Percentiles rank a stretch among this genome's conserved stretches.
phyloP scores from a whole-genome alignment of 768 basidiomycete species.

The Daedaleopsis sinensis region DNA sequence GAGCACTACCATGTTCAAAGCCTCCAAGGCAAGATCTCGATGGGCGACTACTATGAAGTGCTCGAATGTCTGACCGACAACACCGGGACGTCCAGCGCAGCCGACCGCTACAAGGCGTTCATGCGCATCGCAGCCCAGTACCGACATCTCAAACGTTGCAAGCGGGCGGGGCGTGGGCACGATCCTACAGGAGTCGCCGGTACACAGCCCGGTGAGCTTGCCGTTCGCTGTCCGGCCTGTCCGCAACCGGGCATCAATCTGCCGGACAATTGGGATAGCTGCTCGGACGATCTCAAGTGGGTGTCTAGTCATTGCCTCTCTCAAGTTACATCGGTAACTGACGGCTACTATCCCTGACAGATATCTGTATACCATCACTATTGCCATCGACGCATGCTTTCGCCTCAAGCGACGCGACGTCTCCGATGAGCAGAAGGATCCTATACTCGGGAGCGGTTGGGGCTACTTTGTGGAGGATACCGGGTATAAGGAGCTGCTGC shows the following conservation, averaged over 20 bases:
- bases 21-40: too few relatives aligned
- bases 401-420: conserved; percentile 21
- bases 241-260: conserved; percentile 23
- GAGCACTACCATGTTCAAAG: too few relatives aligned
- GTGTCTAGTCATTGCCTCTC: too few relatives aligned
- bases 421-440: conserved; percentile 9
- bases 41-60: too few relatives aligned
- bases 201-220: conserved; percentile 17
- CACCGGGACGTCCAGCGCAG: too few relatives aligned
- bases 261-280: conserved; percentile 20
- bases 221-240: conserved; percentile 26
- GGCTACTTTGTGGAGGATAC: conserved; percentile 29
- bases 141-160: conserved; percentile 21
- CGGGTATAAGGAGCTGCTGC: conserved; percentile 22
- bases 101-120: too few relatives aligned
- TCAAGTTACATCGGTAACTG: too few relatives aligned
- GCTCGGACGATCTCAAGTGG: conserved; percentile 12
- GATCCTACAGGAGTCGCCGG: conserved; percentile 17
- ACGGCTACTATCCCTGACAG: too few relatives aligned
- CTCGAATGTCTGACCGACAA: too few relatives aligned
- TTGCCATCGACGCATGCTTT: conserved; percentile 35
- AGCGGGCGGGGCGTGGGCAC: conserved; percentile 25
- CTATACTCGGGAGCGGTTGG: conserved; percentile 24
- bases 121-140: conserved; percentile 18
- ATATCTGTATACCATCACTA: conserved; percentile 26